Conservation (phyloP, 2,329 filamentous ascomycete species). For the Hypoxylon sp. region DNA sequence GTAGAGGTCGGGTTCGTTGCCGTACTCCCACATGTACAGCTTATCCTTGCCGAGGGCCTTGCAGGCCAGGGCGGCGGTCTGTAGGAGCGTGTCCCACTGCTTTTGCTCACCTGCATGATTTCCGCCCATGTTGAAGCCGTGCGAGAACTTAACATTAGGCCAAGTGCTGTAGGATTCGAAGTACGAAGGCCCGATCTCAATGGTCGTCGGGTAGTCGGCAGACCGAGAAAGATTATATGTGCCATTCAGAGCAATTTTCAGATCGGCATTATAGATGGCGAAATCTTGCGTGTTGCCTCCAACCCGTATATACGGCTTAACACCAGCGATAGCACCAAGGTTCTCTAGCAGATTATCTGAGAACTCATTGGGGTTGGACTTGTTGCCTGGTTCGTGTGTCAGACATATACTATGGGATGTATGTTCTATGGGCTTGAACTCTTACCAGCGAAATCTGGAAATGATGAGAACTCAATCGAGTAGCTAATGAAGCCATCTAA, state of each 20-base stretch:
- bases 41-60: conserved; percentile 65
- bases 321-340: conserved; percentile 65
- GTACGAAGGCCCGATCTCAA: conserved; percentile 71
- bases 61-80: conserved; percentile 69
- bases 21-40: conserved; percentile 71
- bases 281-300: conserved; percentile 78
- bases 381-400: conserved; percentile 49
- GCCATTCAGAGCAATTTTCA: conserved; percentile 65
- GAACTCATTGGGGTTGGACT: conserved; percentile 68
- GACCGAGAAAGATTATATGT: conserved; percentile 64
- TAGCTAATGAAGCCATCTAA: conserved; percentile 59
- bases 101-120: conserved; percentile 66
- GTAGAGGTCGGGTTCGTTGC: conserved; percentile 74
- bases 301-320: conserved; percentile 71
- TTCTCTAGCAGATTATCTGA: conserved; percentile 72
- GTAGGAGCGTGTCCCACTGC: conserved; percentile 63
- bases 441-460: conserved; percentile 55
- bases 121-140: conserved; percentile 72
- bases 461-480: conserved; percentile 58
- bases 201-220: conserved; percentile 70
- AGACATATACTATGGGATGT: conserved; percentile 44
- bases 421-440: conserved; percentile 13
- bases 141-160: conserved; percentile 67
- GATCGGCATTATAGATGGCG: conserved; percentile 68
- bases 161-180: conserved; percentile 74